phyloP scores from a whole-genome alignment of 768 basidiomycete species.

The Gloeostereum incarnatum region DNA sequence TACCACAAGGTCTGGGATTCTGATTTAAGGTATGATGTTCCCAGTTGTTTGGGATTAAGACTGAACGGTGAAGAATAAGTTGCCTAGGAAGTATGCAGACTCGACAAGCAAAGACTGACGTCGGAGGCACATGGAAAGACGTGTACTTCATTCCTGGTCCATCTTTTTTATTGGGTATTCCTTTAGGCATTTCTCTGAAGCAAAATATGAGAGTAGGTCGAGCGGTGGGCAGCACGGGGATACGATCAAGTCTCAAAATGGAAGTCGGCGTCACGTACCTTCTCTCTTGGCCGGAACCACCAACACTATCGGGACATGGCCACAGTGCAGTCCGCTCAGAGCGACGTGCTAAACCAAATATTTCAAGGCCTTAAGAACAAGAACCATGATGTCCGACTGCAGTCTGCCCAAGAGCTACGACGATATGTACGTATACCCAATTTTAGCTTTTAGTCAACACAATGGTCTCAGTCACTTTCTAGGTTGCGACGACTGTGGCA shows the following conservation, averaged over 20 bases:
- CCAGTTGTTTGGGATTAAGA: conserved; percentile 74
- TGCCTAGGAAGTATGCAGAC: conserved; percentile 11
- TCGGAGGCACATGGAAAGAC: conserved; percentile 69
- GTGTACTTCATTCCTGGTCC: conserved; percentile 80
- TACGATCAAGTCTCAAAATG: too few relatives aligned
- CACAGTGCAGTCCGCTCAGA: conserved; percentile 43
- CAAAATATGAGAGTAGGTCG: too few relatives aligned
- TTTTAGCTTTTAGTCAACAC: conserved; percentile 8
- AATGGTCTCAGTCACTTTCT: conserved; percentile 9
- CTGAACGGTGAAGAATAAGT: conserved; percentile 22
- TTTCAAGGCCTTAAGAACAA: conserved; percentile 60
- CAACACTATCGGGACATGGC: too few relatives aligned
- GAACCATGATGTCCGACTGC: conserved; percentile 51
- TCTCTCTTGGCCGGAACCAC: too few relatives aligned
- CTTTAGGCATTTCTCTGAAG: conserved; percentile 90
- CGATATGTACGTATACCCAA: conserved; percentile 49
- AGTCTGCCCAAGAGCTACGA: conserved; percentile 64
- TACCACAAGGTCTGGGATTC: conserved; percentile 71
- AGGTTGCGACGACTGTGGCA: conserved; percentile 67
- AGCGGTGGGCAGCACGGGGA: too few relatives aligned
- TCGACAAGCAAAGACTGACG: conserved; percentile 28
- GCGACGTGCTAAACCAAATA: conserved; percentile 55
- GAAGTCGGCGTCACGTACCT: too few relatives aligned
- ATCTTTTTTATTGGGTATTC: conserved; percentile 75
- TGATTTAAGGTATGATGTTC: conserved; percentile 68